Base-by-base conservation (phyloP, 1,284 basidiomycete species). In the Marasmius tenuissimus region DNA sequence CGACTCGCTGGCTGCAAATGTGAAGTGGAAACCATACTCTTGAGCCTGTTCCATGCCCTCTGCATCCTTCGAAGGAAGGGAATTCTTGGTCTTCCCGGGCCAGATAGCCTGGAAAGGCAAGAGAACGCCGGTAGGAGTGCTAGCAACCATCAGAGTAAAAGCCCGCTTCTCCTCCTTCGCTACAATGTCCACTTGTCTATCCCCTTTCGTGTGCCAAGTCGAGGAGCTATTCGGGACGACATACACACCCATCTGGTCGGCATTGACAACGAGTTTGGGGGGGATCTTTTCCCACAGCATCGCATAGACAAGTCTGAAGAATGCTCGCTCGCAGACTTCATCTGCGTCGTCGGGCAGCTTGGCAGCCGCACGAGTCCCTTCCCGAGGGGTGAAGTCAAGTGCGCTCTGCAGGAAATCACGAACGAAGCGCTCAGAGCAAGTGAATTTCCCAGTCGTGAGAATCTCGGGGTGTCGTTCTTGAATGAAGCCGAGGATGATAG, bases 101-200 rank as follows among this genome's bases (percentile, higher is more conserved):
- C 70, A 76, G 16, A 75, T 63, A 2, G 67, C 65, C 57, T 76
- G 73, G 48, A 74, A 72, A 2, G 73, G 73, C n/a, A 74, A 63
- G 20, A 74, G 61, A 14, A 63, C 62, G 1, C 73, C 70, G 8
- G 60, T 57, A 0, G 67, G 55, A 0, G 69, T 69, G 38, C 67
- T 71, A 0, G 69, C 64, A 0, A 76, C 68, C n/a, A 69, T 49
- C 1, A 76, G 50, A 5, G 70, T 73, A 56, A 67, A 75, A 0
- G 72, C 70, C 1, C 61, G 63, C 49, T 75, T 76, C 58, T 75
- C 67, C 33, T 75, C 69, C 9, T 68, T 68, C 0, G 63, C 67
- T 4, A 66, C 48, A 60, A 72, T 64, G 18, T 70, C 65, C 18
- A 76, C 72, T 51, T 76, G 73, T 11, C 51, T 45, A 0, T 66